Evolutionary conservation across 805 yeast genomes (phyloP), one percentile per base, ranked within the genome.

Genomic region (Myxozyma kluyveri): DNA sequence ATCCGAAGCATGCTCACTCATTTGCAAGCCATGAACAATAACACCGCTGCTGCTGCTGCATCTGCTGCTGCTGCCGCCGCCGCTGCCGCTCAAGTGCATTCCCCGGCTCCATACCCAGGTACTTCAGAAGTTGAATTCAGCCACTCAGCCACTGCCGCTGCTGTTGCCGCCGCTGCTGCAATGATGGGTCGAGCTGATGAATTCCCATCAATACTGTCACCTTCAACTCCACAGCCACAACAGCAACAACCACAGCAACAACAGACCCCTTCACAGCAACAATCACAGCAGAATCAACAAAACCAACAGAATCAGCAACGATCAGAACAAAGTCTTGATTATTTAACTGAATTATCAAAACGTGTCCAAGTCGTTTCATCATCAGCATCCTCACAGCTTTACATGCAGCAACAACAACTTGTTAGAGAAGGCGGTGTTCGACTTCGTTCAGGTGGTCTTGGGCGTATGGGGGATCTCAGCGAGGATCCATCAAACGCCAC

Each of bases 351-450:
- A 42, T 46, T 55, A 9, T 49, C 57, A 10, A 55, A 55, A 47
- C 44, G 57, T 7, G 54, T 55, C 23, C 59, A 55, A 31, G 58
- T 49, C 31, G 58, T 52, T 19, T 36, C 48, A 35, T 48, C 57
- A 18, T 53, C 59, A 14, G 36, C 57, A 2, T 54, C 59, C 10
- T 55, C 59, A 18, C 59, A 55, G 54, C 49, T 55, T 14, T 52
- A 53, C 42, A 52, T 55, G 59, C 59, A 43, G 43, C 59, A 55
- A 40, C 59, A 55, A 32, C 54, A 55, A 32, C 46, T 55, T 33
- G 22, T 52, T 31, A 52, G 49, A 14, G 57, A 55, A 17, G 59
- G 46, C 48, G 44, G 32, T 47, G 27, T 27, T 26, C 19, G 56
- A 52, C n/a, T 52, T 41, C 32, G 21, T 45, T 17, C 33, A 23